Percentiles rank a stretch among this genome's conserved stretches.
Conservation (phyloP, 164 flowering plant species). For the Macadamia integrifolia region DNA sequence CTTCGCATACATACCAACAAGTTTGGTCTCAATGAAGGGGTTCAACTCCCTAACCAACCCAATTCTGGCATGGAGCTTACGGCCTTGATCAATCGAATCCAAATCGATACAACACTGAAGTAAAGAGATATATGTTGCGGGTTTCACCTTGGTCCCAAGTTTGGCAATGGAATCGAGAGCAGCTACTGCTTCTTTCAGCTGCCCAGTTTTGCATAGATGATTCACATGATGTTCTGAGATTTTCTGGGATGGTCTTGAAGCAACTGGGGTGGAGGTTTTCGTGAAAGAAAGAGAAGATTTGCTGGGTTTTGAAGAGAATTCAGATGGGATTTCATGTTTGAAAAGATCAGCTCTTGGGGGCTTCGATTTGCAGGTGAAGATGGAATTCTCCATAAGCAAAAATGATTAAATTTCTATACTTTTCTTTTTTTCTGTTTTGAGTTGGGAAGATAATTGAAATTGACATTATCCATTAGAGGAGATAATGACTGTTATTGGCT, state of each 20-base stretch:
- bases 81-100: slow-evolving; percentile 35
- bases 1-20: slow-evolving; percentile 58
- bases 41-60: slow-evolving; percentile 17
- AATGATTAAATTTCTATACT: neutral
- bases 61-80: slow-evolving; percentile 40
- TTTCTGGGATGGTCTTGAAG: slow-evolving; percentile 2
- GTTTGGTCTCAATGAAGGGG: slow-evolving; percentile 44
- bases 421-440: neutral
- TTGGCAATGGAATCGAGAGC: slow-evolving; percentile 37
- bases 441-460: neutral
- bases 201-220: slow-evolving; percentile 37
- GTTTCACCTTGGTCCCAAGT: slow-evolving; percentile 29
- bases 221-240: slow-evolving; percentile 28
- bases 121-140: slow-evolving; percentile 30
- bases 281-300: slow-evolving; percentile 15
- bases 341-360: slow-evolving; percentile 19
- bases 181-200: slow-evolving; percentile 34
- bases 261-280: slow-evolving; percentile 5
- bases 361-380: slow-evolving; percentile 24
- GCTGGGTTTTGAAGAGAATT: slow-evolving; percentile 17
- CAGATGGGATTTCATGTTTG: slow-evolving; percentile 13
- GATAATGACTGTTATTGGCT: too few species aligned
- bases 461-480: too few species aligned
- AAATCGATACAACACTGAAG: slow-evolving; percentile 44
- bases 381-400: slow-evolving; percentile 17